Conservation (phyloP, 2,329 filamentous ascomycete genomes). For the Colletotrichum echinochloae region DNA sequence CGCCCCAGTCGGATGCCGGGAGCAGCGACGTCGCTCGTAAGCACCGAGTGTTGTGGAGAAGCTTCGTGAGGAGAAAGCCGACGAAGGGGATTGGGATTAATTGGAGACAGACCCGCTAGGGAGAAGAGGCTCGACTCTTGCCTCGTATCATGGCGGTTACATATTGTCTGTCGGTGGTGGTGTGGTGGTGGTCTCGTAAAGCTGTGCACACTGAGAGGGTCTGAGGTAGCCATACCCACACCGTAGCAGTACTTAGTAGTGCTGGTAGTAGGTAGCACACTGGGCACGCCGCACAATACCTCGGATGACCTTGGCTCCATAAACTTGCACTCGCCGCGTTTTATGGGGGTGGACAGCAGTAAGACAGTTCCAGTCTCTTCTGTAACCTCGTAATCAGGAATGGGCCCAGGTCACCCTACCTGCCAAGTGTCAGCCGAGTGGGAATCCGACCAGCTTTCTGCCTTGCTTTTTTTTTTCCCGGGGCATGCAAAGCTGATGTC, state of each 20-base stretch:
- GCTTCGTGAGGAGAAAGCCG: background rate
- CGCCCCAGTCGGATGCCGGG: constrained; percentile 24
- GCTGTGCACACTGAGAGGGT: background rate
- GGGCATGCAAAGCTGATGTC: background rate
- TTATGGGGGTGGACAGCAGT: constrained; percentile 37
- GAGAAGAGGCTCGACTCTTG: constrained; percentile 2
- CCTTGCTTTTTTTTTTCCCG: background rate
- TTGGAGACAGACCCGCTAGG: constrained; percentile 22
- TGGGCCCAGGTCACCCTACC: constrained; percentile 30
- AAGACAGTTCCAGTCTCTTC: constrained; percentile 25
- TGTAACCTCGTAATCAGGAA: constrained; percentile 40
- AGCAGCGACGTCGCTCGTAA: constrained; percentile 15
- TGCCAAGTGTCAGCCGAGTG: constrained; percentile 29
- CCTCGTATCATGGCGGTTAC: constrained; percentile 16
- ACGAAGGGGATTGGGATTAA: constrained; percentile 10
- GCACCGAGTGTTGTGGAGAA: constrained; percentile 18
- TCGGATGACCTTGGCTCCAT: constrained; percentile 11
- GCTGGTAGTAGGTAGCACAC: too few relatives aligned
- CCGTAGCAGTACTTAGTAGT: background rate
- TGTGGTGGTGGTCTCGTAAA: constrained; percentile 33
- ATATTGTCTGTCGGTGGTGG: background rate
- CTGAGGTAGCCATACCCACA: background rate
- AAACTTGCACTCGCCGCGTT: constrained; percentile 13
- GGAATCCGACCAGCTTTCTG: constrained; percentile 13
- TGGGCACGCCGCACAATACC: constrained; percentile 15